phyloP scores from a whole-genome alignment of 305 asterid genomes.

The Fraxinus nigra region DNA sequence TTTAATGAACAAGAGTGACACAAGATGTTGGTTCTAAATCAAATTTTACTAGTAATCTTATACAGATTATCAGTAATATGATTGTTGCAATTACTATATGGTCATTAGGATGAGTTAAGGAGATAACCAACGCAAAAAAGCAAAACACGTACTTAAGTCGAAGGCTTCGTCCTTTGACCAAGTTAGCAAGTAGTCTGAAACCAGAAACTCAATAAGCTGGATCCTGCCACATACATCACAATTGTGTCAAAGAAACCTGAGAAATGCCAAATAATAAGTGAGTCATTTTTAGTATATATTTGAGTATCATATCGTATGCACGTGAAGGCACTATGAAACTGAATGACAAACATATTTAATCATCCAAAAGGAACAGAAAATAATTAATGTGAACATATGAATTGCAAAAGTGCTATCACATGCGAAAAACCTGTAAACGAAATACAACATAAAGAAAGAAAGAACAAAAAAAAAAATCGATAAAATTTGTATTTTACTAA shows the following conservation, averaged over 20 bases:
- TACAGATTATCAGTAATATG: not conserved
- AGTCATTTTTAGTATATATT: not conserved
- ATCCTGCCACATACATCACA: slow-evolving; percentile 64
- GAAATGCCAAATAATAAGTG: not conserved
- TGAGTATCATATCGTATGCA: not conserved
- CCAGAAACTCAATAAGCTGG: slow-evolving; percentile 85
- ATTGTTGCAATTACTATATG: not conserved
- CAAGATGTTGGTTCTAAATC: not conserved
- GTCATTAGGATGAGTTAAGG: slow-evolving; percentile 6
- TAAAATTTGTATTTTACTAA: not conserved
- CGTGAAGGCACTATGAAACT: not conserved
- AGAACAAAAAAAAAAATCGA: not conserved
- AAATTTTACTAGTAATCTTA: not conserved
- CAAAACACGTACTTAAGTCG: slow-evolving; percentile 46
- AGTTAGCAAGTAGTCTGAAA: slow-evolving; percentile 63
- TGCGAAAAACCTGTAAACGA: not conserved
- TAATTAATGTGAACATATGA: not conserved
- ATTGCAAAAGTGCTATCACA: not conserved
- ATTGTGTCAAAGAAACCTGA: slow-evolving; percentile 9
- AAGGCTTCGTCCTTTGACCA: slow-evolving; percentile 69
- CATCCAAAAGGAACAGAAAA: not conserved
- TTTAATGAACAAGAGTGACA: not conserved
- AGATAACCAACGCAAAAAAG: not conserved
- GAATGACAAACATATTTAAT: not conserved
- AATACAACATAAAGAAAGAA: not conserved